phyloP scores from a whole-genome alignment of 805 yeast genomes.

The Starmerella scarabaei region DNA sequence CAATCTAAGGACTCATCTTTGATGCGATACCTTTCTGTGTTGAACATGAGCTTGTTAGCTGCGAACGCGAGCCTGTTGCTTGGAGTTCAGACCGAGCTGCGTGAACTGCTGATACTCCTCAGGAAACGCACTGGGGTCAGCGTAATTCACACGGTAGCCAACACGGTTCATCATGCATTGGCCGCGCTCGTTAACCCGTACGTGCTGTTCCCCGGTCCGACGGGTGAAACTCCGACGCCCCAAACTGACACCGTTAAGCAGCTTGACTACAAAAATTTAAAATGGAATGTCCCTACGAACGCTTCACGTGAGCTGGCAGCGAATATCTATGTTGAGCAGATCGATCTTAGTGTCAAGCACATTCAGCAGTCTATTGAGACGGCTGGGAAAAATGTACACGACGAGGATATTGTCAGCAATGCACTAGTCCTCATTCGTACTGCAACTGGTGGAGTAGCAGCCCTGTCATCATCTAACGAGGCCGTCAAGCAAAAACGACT shows the following conservation, averaged over 20 bases:
- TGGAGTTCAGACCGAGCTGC: slow-evolving; percentile 34
- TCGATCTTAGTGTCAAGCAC: slow-evolving; percentile 22
- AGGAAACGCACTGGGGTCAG: slow-evolving; percentile 46
- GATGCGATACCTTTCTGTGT: slow-evolving; percentile 53
- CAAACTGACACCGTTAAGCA: slow-evolving; percentile 28
- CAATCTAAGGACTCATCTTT: slow-evolving; percentile 68
- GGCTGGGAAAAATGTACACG: neutral
- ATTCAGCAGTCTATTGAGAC: neutral
- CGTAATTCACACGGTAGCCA: slow-evolving; percentile 46
- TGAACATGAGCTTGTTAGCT: slow-evolving; percentile 59
- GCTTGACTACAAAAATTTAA: slow-evolving; percentile 39
- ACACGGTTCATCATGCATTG: slow-evolving; percentile 53
- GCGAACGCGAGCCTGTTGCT: slow-evolving; percentile 41
- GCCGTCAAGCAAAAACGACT: slow-evolving; percentile 1
- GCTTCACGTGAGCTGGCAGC: slow-evolving; percentile 50
- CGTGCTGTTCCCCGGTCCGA: slow-evolving; percentile 6
- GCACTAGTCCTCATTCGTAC: slow-evolving; percentile 46
- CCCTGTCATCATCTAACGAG: neutral
- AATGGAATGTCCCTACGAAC: slow-evolving; percentile 63
- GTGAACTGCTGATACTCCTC: slow-evolving; percentile 35
- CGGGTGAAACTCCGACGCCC: slow-evolving; percentile 22
- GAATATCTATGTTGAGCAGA: slow-evolving; percentile 40
- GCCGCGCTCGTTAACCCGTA: slow-evolving; percentile 38
- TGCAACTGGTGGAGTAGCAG: slow-evolving; percentile 55
- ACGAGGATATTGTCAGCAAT: slow-evolving; percentile 41